These are phyloP conservation scores for Hanseniaspora valbyensis DNA, from an alignment of 805 yeast species.

Conservation along the genomic window DNA sequence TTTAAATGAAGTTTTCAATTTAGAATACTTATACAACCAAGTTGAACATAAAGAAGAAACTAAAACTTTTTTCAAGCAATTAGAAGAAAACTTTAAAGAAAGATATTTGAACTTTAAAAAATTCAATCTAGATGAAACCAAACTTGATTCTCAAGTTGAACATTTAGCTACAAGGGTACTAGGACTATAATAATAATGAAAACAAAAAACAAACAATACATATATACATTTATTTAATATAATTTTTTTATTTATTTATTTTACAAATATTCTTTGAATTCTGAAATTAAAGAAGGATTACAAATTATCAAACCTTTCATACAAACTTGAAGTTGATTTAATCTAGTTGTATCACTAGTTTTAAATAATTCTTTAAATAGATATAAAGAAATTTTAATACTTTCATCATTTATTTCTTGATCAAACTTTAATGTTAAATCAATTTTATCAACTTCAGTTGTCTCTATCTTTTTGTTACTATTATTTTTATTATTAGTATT, in stretches of 20 bases:
- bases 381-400: background rate
- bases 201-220: background rate
- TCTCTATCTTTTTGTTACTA: background rate
- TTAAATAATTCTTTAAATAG: constrained; percentile 4
- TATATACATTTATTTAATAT: background rate
- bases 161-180: constrained; percentile 24
- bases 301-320: constrained; percentile 2
- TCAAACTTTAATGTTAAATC: constrained; percentile 9
- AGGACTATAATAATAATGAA: background rate
- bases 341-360: background rate
- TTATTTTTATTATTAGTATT: no score
- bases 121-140: constrained; percentile 24
- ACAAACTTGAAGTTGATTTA: background rate
- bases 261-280: constrained; percentile 4
- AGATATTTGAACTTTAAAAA: constrained; percentile 25
- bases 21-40: constrained; percentile 26
- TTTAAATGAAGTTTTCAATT: constrained; percentile 30
- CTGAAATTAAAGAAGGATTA: background rate
- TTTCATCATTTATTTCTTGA: constrained; percentile 11
- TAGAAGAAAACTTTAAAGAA: constrained; percentile 26
- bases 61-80: constrained; percentile 24
- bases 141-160: constrained; percentile 22
- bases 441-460: background rate
- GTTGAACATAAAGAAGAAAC: constrained; percentile 10
- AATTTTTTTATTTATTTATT: no score